Evolutionary conservation across 148 eudicot genomes (phyloP).

Genomic region (Tetragonia tetragonoides): DNA sequence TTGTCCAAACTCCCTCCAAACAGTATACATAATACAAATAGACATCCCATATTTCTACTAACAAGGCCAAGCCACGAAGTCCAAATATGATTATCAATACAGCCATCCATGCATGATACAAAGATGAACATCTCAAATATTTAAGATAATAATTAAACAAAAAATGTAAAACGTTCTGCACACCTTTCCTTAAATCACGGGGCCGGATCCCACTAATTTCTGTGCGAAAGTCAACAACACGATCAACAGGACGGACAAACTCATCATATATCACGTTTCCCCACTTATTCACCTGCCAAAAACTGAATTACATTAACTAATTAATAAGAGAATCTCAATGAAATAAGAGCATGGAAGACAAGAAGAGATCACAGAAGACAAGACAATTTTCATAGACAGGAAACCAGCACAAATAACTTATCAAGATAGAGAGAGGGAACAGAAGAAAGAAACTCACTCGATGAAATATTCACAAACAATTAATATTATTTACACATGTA

Average conservation of each 20-base stretch:
- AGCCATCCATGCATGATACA: background rate
- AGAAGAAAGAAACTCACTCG: background rate
- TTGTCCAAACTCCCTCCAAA: too few relatives aligned
- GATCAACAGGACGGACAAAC: conserved; percentile 83
- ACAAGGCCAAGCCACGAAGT: background rate
- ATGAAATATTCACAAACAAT: background rate
- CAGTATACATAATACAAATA: background rate
- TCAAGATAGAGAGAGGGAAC: background rate
- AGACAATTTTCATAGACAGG: background rate
- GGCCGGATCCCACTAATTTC: conserved; percentile 93
- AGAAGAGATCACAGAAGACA: background rate
- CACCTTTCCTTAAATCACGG: conserved; percentile 78
- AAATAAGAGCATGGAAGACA: background rate
- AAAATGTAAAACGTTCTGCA: background rate
- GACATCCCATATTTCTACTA: background rate
- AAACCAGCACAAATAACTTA: background rate
- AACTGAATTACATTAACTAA: conserved; percentile 37
- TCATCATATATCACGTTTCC: conserved; percentile 93
- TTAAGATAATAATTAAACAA: background rate
- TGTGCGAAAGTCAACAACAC: conserved; percentile 96
- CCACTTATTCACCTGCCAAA: conserved; percentile 88
- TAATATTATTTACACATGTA: background rate
- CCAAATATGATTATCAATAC: background rate
- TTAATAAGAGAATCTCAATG: conserved; percentile 9
- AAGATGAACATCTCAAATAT: background rate